phyloP scores from a whole-genome alignment of 768 basidiomycete genomes.

The Baorangia bicolor region DNA sequence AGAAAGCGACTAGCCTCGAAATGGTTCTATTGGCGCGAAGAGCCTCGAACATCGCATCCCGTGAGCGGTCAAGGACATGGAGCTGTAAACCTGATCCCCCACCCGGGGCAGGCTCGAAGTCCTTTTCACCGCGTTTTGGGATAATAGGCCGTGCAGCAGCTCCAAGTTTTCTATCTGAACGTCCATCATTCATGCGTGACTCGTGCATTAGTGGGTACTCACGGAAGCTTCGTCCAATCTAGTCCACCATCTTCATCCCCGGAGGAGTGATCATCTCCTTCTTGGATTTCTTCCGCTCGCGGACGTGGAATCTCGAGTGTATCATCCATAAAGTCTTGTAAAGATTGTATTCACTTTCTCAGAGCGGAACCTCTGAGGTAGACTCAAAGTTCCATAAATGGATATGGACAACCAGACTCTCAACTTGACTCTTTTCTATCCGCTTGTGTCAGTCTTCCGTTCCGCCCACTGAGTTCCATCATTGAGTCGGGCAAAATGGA shows the following conservation, averaged over 20 bases:
- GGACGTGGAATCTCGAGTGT: slow-evolving; percentile 45
- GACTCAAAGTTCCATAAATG: slow-evolving; percentile 15
- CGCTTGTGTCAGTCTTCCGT: slow-evolving; percentile 3
- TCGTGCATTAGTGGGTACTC: slow-evolving; percentile 16
- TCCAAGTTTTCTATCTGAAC: slow-evolving; percentile 19
- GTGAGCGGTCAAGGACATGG: slow-evolving; percentile 75
- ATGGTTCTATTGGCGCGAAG: slow-evolving; percentile 71
- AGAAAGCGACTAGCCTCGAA: slow-evolving; percentile 55
- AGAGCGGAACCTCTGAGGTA: too few species aligned
- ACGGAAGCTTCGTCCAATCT: slow-evolving; percentile 85
- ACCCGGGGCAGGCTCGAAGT: slow-evolving; percentile 79
- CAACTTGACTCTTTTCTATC: not conserved
- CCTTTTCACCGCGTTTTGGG: slow-evolving; percentile 96
- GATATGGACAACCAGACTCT: not conserved
- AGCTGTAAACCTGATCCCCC: slow-evolving; percentile 74
- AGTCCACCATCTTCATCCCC: slow-evolving; percentile 74
- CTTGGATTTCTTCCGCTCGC: slow-evolving; percentile 16
- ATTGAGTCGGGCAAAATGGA: slow-evolving; percentile 22
- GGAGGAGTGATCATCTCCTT: slow-evolving; percentile 48
- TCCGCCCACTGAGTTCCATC: not conserved
- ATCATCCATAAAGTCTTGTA: slow-evolving; percentile 53
- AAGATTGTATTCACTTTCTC: not conserved
- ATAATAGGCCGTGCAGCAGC: slow-evolving; percentile 62
- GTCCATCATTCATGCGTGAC: slow-evolving; percentile 4
- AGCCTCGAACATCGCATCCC: slow-evolving; percentile 86